Base-by-base conservation (phyloP, 306 rosid genomes). In the Herpetospermum pedunculosum region DNA sequence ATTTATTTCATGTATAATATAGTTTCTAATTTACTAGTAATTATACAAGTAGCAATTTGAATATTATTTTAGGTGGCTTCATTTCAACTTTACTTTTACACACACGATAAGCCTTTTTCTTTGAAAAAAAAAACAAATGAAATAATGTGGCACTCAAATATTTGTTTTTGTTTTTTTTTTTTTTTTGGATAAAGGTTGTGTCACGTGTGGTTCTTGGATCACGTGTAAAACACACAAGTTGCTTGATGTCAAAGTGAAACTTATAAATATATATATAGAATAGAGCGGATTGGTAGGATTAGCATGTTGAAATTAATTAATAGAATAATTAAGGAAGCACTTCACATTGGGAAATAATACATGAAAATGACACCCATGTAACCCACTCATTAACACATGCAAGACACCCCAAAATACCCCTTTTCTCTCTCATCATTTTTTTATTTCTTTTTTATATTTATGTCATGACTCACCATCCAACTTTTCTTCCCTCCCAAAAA, bases 151-250 rank as follows among this genome's bases (percentile, higher is more conserved):
- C 29, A 25, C 16, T 23, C 30, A 28, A 57, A 57, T 12, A 57
- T 10, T 25, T 55, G 63, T 26, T 62, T 18, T 8, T 9, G n/a
- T n/a, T n/a, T n/a, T n/a, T 47, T 4, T 48, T 21, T 50, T 50
- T 50, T n/a, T 50, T 50, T 23, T 26, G 49, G 32, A 38, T 19
- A 63, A 38, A 64, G 29, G 48, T n/a, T 37, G 11, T 35, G 48
- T 12, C 49, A 64, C 49, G 30, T 38, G 72, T 64, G 72, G 72
- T 64, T 64, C 72, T 64, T 64, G 72, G 72, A 64, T 64, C 72
- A 64, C 49, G 72, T 64, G 72, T 64, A 64, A 38, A 64, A 64
- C 49, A 64, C 2, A 64, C 30, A 64, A 64, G 72, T 64, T 64
- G 72, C 15, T 34, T 60, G 26, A 34, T 60, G 44, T 60, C 15